These are phyloP conservation scores for Dalbergia oliveri DNA, from an alignment of 306 rosid genomes.

Conservation along the genomic window DNA sequence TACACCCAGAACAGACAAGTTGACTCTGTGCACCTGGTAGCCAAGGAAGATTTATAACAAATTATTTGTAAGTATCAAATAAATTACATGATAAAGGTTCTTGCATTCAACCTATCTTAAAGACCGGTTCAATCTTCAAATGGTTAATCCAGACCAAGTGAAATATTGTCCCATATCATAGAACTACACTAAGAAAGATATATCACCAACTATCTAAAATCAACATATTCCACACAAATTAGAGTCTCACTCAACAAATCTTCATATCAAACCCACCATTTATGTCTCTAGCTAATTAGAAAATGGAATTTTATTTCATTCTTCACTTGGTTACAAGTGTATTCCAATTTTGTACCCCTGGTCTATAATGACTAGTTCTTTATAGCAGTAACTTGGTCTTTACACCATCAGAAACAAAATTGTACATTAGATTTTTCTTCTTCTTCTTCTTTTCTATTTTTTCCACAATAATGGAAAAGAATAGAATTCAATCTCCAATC, in stretches of 20 bases:
- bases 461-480: constrained; percentile 1
- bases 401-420: neutral
- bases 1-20: constrained; percentile 97
- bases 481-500: constrained; percentile 36
- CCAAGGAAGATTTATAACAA: constrained; percentile 38
- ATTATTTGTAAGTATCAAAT: constrained; percentile 35
- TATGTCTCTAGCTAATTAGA: neutral
- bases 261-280: constrained; percentile 28
- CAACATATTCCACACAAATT: constrained; percentile 34
- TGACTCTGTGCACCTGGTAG: constrained; percentile 86
- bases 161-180: neutral
- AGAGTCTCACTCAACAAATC: constrained; percentile 26
- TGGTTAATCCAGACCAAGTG: constrained; percentile 15
- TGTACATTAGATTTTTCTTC: neutral
- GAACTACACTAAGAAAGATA: neutral
- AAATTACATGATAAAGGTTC: neutral
- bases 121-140: constrained; percentile 10
- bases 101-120: constrained; percentile 20
- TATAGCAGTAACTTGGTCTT: neutral
- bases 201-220: constrained; percentile 37
- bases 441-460: neutral
- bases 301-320: neutral
- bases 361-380: constrained; percentile 17
- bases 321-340: neutral
- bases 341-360: neutral